Base-by-base conservation (phyloP, 768 basidiomycete species). In the Leccinum incarnatum region DNA sequence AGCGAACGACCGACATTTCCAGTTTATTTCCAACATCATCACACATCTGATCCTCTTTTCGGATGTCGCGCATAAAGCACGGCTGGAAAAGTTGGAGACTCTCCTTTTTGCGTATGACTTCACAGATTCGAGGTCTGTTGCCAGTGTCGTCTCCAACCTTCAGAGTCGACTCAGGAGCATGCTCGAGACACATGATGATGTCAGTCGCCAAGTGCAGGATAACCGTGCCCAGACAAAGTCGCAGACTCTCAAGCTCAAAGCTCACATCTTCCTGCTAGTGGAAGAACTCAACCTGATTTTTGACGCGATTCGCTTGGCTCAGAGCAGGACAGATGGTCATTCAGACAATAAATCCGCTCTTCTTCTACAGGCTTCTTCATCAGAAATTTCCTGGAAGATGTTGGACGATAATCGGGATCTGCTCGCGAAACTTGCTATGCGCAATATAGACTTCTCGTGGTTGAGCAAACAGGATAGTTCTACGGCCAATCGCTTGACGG, bases 311-410 rank as follows among this genome's bases (percentile, higher is more conserved):
- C 88, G 88, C 60, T 78, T 90, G 53, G 89, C 88, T 32, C 92
- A 93, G 71, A 89, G 92, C 66, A 85, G 88, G 62, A 81, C 75
- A 51, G 83, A 84, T 62, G 81, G 84, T 62, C 82, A 74, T 57
- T 79, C 83, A 5, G 88, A 89, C 62, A 84, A 87, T 62, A 91
- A 91, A 66, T 89, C 90, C 1, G 91, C 93, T 2, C 78, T 94
- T 49, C 80, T 91, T 53, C 74, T 96, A 30, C 87, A 91, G 59
- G 88, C 93, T 1, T 86, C 85, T 6, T 93, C 93, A 0, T 83
- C 86, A 6, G 90, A 94, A 70, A 87, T 98, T 49, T 93, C 91
- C 1, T 98, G 95, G 94, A 82, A 81, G 59, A 95, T 98, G 92
- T 75, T 96, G 15, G 89, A 88, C 66, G 82, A 87, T 48, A 76